Evolutionary conservation across 192 early-diverging fungal species (phyloP), one percentile per base, ranked within the genome.

Genomic region (Funneliformis mosseae): DNA sequence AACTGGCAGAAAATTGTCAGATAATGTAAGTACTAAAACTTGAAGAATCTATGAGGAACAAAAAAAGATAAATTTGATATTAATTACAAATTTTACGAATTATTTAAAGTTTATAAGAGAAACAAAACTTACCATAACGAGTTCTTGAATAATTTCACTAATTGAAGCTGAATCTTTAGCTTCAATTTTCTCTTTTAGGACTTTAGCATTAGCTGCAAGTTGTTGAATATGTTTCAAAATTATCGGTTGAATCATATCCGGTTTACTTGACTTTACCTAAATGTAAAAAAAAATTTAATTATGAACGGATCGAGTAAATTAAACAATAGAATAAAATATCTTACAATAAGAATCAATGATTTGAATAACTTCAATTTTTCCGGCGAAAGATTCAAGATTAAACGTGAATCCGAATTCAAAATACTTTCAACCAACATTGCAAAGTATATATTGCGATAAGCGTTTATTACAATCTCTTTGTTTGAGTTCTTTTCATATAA

Each of bases 221-320:
- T 79, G 78, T 10, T 79, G 78, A 39, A 79, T 79, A 70, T 71
- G 12, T 71, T 70, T 79, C 7, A 46, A 79, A 21, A 79, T 12
- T 12, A 79, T 79, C 12, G 78, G 78, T 43, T 79, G 78, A 38
- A 79, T 55, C 5, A 79, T 4, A 50, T 79, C 78, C 8, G 67
- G 12, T 41, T 79, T 79, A 41, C 28, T 79, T n/a, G 14, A 23
- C 25, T 79, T 79, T n/a, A 79, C 55, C 78, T 79, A 71, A 39
- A 43, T 67, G 14, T 33, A 45, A 43, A 27, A 9, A 64, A 8
- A 4, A 46, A 9, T 46, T 59, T 46, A 28, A 25, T 23, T 46
- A 12, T 23, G 0, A 27, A 27, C 8, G 43, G 18, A 46, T 46
- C 45, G 27, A 10, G 0, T 23, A n/a, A 3, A 16, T 0, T 61